A percentile compares a stretch with the other conserved stretches of the same genome.
phyloP scores from a whole-genome alignment of 768 basidiomycete genomes.

The Cantharellus anzutake region DNA sequence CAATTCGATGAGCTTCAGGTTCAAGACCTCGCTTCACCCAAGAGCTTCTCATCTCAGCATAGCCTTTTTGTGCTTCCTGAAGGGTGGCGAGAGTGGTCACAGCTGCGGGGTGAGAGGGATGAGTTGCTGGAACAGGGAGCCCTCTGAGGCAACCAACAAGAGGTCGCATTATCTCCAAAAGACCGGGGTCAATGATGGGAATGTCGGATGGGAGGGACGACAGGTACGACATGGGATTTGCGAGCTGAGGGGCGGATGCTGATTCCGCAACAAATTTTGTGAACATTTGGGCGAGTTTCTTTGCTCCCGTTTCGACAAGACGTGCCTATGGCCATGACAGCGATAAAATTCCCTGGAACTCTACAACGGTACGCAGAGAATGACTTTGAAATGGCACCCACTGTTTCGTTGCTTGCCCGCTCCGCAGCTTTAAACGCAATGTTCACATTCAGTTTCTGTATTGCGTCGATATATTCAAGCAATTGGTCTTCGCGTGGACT shows the following conservation, averaged over 20 bases:
- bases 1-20: slow-evolving; percentile 43
- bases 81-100: slow-evolving; percentile 41
- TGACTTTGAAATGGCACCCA: background rate
- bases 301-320: slow-evolving; percentile 63
- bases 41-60: slow-evolving; percentile 68
- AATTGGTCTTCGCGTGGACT: slow-evolving; percentile 60
- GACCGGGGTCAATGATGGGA: slow-evolving; percentile 33
- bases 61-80: slow-evolving; percentile 61
- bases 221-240: slow-evolving; percentile 16
- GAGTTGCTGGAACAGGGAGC: slow-evolving; percentile 56
- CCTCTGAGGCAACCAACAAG: slow-evolving; percentile 43
- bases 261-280: slow-evolving; percentile 81
- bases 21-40: slow-evolving; percentile 67
- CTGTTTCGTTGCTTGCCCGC: too few relatives aligned
- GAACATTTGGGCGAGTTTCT: slow-evolving; percentile 63
- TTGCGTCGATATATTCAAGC: slow-evolving; percentile 42
- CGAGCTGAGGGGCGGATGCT: slow-evolving; percentile 37
- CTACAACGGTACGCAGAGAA: too few relatives aligned
- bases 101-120: slow-evolving; percentile 67
- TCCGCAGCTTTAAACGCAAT: slow-evolving; percentile 51
- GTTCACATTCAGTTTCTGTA: slow-evolving; percentile 59
- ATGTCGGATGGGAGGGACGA: slow-evolving; percentile 19
- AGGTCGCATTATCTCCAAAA: slow-evolving; percentile 35
- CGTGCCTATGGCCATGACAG: slow-evolving; percentile 26
- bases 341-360: too few relatives aligned